Evolutionary conservation across 176 grass and related monocot species (phyloP).

Genomic region (Eleusine coracana): DNA sequence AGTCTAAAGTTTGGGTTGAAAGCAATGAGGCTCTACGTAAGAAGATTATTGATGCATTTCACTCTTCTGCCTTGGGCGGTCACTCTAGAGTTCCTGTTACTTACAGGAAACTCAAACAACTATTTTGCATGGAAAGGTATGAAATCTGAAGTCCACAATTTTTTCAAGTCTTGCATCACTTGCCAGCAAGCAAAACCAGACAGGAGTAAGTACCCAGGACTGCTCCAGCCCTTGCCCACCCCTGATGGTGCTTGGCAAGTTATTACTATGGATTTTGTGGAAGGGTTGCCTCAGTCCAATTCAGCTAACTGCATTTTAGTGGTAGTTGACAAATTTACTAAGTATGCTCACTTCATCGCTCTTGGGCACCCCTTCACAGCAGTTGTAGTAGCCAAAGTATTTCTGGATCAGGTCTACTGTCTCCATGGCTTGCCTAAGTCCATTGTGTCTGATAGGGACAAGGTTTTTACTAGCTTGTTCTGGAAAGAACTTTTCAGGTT

Average conservation of each 20-base stretch:
- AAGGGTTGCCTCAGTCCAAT: too few species aligned
- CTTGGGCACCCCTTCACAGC: too few species aligned
- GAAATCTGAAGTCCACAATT: not conserved
- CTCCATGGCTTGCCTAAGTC: too few species aligned
- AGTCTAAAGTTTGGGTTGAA: not conserved
- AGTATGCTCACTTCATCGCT: too few species aligned
- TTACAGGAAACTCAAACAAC: not conserved
- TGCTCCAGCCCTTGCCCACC: not conserved
- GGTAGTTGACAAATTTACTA: too few species aligned
- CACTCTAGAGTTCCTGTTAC: not conserved
- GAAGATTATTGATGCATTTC: not conserved
- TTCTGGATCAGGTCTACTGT: too few species aligned
- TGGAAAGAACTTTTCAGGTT: too few species aligned
- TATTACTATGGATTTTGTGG: too few species aligned
- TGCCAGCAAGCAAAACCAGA: not conserved
- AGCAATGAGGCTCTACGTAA: not conserved
- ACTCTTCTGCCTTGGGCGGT: not conserved
- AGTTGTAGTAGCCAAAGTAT: too few species aligned
- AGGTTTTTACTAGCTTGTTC: too few species aligned
- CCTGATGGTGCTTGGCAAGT: not conserved
- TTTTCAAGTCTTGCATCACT: not conserved
- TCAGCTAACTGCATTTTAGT: too few species aligned
- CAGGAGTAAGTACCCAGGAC: not conserved
- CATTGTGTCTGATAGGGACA: too few species aligned
- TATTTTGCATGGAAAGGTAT: not conserved